Conservation (phyloP, 805 yeast genomes). For the Nakazawaea anatomiae region DNA sequence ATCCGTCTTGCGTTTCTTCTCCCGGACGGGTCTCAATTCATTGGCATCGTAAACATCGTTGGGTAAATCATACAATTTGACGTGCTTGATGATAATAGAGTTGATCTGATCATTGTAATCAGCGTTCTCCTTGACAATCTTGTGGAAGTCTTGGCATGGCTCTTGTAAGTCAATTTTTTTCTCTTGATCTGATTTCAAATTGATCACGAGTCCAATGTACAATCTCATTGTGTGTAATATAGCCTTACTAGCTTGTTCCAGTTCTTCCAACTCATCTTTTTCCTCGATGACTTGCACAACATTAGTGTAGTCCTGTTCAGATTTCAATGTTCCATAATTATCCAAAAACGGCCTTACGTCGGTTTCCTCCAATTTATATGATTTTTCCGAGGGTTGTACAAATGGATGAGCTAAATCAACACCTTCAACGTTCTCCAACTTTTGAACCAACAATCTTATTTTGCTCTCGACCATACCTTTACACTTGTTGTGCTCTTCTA, state of each 20-base stretch:
- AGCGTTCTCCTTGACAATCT: slow-evolving; percentile 68
- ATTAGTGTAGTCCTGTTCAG: slow-evolving; percentile 38
- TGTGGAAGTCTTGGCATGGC: slow-evolving; percentile 87
- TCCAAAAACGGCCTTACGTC: slow-evolving; percentile 51
- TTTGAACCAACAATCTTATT: slow-evolving; percentile 73
- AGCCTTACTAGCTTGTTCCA: not conserved
- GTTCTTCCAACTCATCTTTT: slow-evolving; percentile 18
- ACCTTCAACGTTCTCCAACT: slow-evolving; percentile 72
- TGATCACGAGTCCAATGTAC: slow-evolving; percentile 71
- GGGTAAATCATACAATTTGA: slow-evolving; percentile 76
- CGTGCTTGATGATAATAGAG: slow-evolving; percentile 63
- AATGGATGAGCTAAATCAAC: slow-evolving; percentile 86
- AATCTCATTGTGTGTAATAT: slow-evolving; percentile 63
- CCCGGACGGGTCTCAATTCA: slow-evolving; percentile 69
- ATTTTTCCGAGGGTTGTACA: slow-evolving; percentile 64
- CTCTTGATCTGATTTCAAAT: slow-evolving; percentile 40
- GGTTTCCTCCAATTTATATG: slow-evolving; percentile 36
- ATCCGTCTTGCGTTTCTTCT: slow-evolving; percentile 39
- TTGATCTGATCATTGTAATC: slow-evolving; percentile 56
- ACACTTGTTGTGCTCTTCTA: slow-evolving; percentile 87
- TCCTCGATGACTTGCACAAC: slow-evolving; percentile 25
- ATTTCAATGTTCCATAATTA: slow-evolving; percentile 55
- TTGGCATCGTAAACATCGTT: slow-evolving; percentile 75
- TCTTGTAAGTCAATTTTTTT: slow-evolving; percentile 76
- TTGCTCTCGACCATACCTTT: slow-evolving; percentile 90